Evolutionary conservation across 352 stramenopile genomes (phyloP).

Genomic region (Pseudoperonospora humuli): DNA sequence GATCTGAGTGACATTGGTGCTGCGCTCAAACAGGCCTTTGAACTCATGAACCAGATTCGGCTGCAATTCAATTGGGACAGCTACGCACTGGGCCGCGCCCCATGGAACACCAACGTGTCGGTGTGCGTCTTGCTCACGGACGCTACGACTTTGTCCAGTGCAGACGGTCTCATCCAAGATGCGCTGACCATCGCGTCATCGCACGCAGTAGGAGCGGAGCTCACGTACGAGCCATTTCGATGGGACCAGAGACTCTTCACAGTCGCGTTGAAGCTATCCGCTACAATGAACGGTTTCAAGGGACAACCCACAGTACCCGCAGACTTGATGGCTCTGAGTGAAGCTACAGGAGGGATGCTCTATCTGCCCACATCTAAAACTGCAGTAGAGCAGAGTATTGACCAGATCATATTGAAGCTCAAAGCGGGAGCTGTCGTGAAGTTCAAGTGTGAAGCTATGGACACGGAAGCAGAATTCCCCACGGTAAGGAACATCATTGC

Average conservation of each 20-base stretch:
- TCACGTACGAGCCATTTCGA: conserved; percentile 77
- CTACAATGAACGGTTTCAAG: conserved; percentile 42
- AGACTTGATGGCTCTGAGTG: conserved; percentile 82
- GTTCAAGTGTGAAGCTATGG: conserved; percentile 55
- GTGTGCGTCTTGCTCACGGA: conserved; percentile 79
- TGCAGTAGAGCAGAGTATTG: conserved; percentile 75
- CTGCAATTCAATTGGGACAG: conserved; percentile 86
- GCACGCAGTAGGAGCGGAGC: conserved; percentile 53
- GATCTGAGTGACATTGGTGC: conserved; percentile 74
- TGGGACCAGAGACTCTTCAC: conserved; percentile 83
- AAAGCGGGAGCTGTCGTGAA: conserved; percentile 80
- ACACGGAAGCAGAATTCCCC: conserved; percentile 41
- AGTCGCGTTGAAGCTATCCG: conserved; percentile 76
- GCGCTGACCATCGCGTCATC: conserved; percentile 67
- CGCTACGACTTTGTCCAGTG: conserved; percentile 54
- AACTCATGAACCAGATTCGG: conserved; percentile 87
- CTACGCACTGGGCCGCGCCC: conserved; percentile 65
- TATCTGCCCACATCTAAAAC: conserved; percentile 78
- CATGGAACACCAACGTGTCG: conserved; percentile 81
- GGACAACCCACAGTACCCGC: conserved; percentile 40
- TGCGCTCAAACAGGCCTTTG: conserved; percentile 70
- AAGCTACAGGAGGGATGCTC: conserved; percentile 75
- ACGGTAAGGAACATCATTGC: conserved; percentile 60
- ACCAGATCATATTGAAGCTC: conserved; percentile 77
- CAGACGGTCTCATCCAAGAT: conserved; percentile 67